These are phyloP conservation scores for Wallemia hederae DNA, from an alignment of 1,284 basidiomycete genomes.

Conservation along the genomic window DNA sequence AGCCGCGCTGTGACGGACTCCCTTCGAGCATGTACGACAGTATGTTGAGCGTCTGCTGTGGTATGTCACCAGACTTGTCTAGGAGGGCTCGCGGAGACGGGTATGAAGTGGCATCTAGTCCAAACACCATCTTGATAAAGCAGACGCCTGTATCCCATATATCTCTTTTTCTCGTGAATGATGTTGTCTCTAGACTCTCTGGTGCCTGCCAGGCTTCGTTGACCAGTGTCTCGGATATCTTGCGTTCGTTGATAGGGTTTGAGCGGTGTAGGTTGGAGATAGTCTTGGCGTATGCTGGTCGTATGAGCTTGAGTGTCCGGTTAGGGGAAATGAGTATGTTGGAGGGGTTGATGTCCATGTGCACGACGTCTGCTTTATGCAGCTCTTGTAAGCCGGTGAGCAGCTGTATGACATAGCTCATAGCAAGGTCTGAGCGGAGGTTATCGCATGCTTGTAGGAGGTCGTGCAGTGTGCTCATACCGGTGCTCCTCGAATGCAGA, in stretches of 20 bases:
- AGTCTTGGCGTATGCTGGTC: constrained; percentile 9
- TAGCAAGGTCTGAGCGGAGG: not conserved
- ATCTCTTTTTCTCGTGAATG: constrained; percentile 12
- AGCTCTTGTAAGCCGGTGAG: constrained; percentile 11
- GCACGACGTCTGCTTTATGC: constrained; percentile 11
- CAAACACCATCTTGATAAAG: constrained; percentile 13
- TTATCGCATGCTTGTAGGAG: constrained; percentile 9
- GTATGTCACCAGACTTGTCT: not conserved
- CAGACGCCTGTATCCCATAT: constrained; percentile 13
- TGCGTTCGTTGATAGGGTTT: constrained; percentile 8
- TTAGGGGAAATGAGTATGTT: constrained; percentile 3
- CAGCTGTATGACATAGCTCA: constrained; percentile 7
- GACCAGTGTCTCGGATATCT: not conserved
- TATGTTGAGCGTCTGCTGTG: constrained; percentile 3
- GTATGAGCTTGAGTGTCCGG: constrained; percentile 6
- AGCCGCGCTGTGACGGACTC: not conserved
- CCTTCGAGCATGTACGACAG: constrained; percentile 7
- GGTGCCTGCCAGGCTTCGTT: constrained; percentile 11
- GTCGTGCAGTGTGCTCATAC: constrained; percentile 9
- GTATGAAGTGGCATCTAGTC: constrained; percentile 5
- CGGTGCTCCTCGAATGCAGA: constrained; percentile 8
- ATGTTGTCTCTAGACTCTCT: constrained; percentile 10
- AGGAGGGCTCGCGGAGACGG: constrained; percentile 4
- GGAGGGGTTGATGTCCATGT: constrained; percentile 9
- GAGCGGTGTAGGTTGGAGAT: constrained; percentile 11